A percentile compares a stretch with the other conserved stretches of the same genome.
Conservation (phyloP, 2,329 filamentous ascomycete species). For the Penicillium fuscoglaucum region DNA sequence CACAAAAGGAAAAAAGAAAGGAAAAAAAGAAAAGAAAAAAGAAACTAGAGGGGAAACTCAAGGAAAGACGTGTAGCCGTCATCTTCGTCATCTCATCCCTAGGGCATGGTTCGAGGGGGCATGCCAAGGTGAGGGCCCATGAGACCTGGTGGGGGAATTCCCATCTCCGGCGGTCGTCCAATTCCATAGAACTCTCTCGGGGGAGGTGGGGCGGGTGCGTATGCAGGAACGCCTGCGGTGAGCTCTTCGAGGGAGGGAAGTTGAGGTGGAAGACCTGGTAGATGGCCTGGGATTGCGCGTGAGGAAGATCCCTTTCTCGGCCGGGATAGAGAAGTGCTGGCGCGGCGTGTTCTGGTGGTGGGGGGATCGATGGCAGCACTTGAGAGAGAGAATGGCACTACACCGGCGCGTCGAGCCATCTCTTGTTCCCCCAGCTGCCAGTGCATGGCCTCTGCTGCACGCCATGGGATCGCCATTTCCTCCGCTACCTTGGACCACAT, state of each 20-base stretch:
- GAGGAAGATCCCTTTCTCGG: constrained; percentile 43
- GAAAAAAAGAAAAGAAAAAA: not conserved
- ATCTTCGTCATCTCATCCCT: constrained; percentile 24
- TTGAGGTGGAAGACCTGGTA: constrained; percentile 29
- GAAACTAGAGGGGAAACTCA: constrained; percentile 10
- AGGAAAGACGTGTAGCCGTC: constrained; percentile 28
- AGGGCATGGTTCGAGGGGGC: constrained; percentile 41
- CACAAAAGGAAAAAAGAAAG: constrained; percentile 11
- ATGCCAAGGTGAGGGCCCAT: constrained; percentile 35
- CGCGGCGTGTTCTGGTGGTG: constrained; percentile 36
- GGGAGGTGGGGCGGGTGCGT: constrained; percentile 38
- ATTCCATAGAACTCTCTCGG: constrained; percentile 40
- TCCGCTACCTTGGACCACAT: constrained; percentile 97
- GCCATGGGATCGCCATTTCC: constrained; percentile 93
- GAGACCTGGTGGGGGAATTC: constrained; percentile 32
- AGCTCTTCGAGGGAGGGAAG: constrained; percentile 50
- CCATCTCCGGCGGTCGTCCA: constrained; percentile 34
- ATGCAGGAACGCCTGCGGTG: constrained; percentile 49
- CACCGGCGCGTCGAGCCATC: constrained; percentile 89
- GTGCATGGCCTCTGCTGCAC: constrained; percentile 95
- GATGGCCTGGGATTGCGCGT: constrained; percentile 35
- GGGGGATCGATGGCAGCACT: constrained; percentile 55
- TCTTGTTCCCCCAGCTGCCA: constrained; percentile 93
- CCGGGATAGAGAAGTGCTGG: constrained; percentile 42
- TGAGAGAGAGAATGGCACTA: constrained; percentile 76